Base-by-base conservation (phyloP, 345 rosid genomes). In the Citrus mangshanensis region DNA sequence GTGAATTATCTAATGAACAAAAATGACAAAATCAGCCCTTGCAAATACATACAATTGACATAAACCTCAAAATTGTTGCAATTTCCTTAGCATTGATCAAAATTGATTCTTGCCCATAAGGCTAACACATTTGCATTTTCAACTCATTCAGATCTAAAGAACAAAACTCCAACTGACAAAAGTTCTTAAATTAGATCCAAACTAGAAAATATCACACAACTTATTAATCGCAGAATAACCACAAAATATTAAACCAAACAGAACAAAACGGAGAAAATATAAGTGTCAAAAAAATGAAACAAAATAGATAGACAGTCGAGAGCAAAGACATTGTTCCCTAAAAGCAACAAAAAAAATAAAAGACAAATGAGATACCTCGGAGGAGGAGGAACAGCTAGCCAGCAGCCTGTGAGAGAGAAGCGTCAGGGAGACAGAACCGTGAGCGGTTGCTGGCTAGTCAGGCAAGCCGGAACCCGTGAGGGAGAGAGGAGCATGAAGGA, bases 151-250 rank as follows among this genome's bases (percentile, higher is more conserved):
- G 89, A 87, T 87, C 89, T 83, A 85, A 78, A 79, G 66, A 70
- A 59, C 49, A 51, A 67, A 80, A 64, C 73, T 69, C 73, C 6
- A 51, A 61, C 58, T 24, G 22, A 42, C 24, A 34, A 65, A 64
- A 51, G 68, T 75, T 68, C 37, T 67, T 27, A 61, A 73, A 63
- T 71, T 83, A 84, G 90, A 88, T 88, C 90, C 87, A 77, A 80
- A 81, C 30, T 59, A 18, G 1, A 71, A 7, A 22, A 30, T 40
- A 42, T 63, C 19, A 2, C 32, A 56, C 18, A 13, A 70, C 51
- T 0, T 46, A 46, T 54, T 30, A 63, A 75, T 28, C 58, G 12
- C 28, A 56, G 27, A 72, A 62, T 0, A 73, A 54, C 79, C 51
- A 54, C 4, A 2, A 49, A 77, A 25, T 3, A 13, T 7, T 0